Evolutionary conservation across 371 early-diverging fungal species (phyloP).

Genomic region (Circinella umbellata): DNA sequence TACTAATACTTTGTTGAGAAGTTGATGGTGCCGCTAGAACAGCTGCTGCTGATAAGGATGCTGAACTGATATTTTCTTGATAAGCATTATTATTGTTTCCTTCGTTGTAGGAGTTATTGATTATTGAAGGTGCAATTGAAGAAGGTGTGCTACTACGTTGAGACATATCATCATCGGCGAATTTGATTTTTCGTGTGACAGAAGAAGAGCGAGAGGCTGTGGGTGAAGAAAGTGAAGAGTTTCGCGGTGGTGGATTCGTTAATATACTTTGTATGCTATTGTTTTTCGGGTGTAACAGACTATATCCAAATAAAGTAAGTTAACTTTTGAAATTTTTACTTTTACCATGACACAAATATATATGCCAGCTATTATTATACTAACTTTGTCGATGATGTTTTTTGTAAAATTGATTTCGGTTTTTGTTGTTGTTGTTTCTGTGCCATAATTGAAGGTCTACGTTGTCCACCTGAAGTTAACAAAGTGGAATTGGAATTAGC

Average conservation of each 20-base stretch:
- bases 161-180: slow-evolving; percentile 22
- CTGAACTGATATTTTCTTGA: background rate
- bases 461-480: slow-evolving; percentile 1
- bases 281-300: slow-evolving; percentile 8
- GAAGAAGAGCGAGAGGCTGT: slow-evolving; percentile 27
- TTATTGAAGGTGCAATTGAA: background rate
- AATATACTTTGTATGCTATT: slow-evolving; percentile 11
- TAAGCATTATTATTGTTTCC: background rate
- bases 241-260: slow-evolving; percentile 24
- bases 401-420: slow-evolving; percentile 11
- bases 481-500: background rate
- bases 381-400: slow-evolving; percentile 10
- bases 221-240: slow-evolving; percentile 21
- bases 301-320: background rate
- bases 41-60: slow-evolving; percentile 3
- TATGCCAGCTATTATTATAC: background rate
- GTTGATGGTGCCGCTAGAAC: background rate
- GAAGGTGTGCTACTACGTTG: slow-evolving; percentile 14
- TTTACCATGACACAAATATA: background rate
- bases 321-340: background rate
- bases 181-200: slow-evolving; percentile 16
- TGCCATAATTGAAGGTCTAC: slow-evolving; percentile 25
- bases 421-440: slow-evolving; percentile 13
- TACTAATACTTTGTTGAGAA: background rate
- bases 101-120: background rate